These are phyloP conservation scores for Tirmania nivea DNA, from an alignment of 495 filamentous ascomycete genomes.

Conservation along the genomic window DNA sequence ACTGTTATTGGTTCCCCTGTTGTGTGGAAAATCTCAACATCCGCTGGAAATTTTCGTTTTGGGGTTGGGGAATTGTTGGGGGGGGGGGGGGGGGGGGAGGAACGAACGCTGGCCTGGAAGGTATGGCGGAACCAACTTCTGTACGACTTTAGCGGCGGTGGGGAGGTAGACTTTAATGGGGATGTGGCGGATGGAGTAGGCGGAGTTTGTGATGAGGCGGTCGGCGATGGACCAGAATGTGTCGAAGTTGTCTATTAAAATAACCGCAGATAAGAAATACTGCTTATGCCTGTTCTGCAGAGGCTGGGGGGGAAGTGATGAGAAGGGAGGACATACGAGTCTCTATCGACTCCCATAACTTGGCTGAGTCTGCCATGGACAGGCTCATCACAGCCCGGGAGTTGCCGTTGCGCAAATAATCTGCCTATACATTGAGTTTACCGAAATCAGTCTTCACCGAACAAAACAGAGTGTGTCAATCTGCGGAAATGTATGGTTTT, in stretches of 20 bases:
- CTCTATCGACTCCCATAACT: conserved; percentile 66
- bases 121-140: conserved; percentile 23
- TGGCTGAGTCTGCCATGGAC: conserved; percentile 66
- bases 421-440: conserved; percentile 26
- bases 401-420: conserved; percentile 75
- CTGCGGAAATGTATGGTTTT: too few relatives aligned
- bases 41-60: not conserved
- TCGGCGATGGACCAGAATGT: conserved; percentile 53
- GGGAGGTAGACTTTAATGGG: conserved; percentile 80
- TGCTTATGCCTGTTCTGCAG: not conserved
- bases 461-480: too few relatives aligned
- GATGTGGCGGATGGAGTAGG: conserved; percentile 50
- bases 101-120: conserved; percentile 11
- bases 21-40: conserved; percentile 1
- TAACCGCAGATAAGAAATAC: conserved; percentile 3
- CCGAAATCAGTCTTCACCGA: too few relatives aligned
- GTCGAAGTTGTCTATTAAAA: conserved; percentile 41
- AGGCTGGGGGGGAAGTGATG: not conserved
- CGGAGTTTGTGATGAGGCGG: conserved; percentile 54
- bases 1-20: conserved; percentile 49
- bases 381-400: conserved; percentile 85
- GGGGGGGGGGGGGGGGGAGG: not conserved
- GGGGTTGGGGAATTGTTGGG: not conserved
- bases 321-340: conserved; percentile 33
- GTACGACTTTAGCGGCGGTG: conserved; percentile 30